Conservation (phyloP, 257 asterid species). For the Striga asiatica region DNA sequence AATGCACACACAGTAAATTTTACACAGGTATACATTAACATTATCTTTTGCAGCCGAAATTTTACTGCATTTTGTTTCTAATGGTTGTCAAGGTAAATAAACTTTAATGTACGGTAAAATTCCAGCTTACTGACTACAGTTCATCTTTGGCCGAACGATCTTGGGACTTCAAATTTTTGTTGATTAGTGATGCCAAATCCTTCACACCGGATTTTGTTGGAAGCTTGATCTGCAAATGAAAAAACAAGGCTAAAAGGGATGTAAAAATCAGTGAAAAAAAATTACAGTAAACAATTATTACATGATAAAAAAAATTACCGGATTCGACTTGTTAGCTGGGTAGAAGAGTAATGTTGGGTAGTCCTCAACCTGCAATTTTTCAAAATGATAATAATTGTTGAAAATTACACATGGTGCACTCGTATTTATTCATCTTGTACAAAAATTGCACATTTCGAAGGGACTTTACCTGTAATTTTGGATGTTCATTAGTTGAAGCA, state of each 20-base stretch:
- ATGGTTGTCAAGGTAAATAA: neutral
- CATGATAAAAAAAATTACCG: constrained; percentile 26
- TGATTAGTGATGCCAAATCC: constrained; percentile 67
- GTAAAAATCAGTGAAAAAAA: neutral
- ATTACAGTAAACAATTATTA: neutral
- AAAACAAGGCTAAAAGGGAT: neutral
- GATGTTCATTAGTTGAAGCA: constrained; percentile 85
- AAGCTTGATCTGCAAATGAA: constrained; percentile 40
- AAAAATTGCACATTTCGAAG: no score
- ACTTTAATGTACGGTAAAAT: neutral
- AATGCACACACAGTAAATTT: no score
- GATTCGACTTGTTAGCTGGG: constrained; percentile 59
- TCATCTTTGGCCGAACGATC: constrained; percentile 54
- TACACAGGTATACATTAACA: no score
- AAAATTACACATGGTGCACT: no score
- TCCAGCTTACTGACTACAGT: constrained; percentile 32
- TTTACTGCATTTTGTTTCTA: no score
- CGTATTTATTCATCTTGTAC: no score
- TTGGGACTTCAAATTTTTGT: constrained; percentile 48
- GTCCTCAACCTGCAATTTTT: constrained; percentile 57
- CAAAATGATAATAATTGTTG: neutral
- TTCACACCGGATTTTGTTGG: constrained; percentile 57
- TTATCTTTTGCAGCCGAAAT: no score
- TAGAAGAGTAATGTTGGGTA: constrained; percentile 72
- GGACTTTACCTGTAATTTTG: constrained; percentile 46